Percentiles rank a stretch among this genome's conserved stretches.
These are phyloP conservation scores for Trichoderma sp. DNA, from an alignment of 2,329 filamentous ascomycete species.

Conservation along the genomic window DNA sequence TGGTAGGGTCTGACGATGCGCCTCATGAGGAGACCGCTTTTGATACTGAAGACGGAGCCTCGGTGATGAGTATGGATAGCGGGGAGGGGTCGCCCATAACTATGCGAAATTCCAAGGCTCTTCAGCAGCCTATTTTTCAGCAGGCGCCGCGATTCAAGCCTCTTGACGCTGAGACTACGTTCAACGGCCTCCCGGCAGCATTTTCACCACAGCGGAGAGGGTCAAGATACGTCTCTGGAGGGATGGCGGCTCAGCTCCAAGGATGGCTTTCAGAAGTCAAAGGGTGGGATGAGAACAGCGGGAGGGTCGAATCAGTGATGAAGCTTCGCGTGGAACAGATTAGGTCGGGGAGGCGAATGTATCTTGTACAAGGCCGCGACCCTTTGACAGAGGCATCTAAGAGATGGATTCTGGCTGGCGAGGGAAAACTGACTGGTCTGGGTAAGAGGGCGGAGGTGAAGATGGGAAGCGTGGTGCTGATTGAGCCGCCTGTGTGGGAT, in stretches of 20 bases:
- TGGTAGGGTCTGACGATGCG: constrained; percentile 16
- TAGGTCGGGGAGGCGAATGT: constrained; percentile 38
- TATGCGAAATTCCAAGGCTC: constrained; percentile 1
- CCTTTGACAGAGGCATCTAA: constrained; percentile 2
- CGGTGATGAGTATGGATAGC: neutral
- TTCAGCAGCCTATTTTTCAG: constrained; percentile 42
- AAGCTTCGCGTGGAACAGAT: constrained; percentile 36
- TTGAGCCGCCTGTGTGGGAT: constrained; percentile 44
- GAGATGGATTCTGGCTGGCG: constrained; percentile 41
- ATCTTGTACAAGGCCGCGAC: constrained; percentile 32
- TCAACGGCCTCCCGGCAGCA: constrained; percentile 30
- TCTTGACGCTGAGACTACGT: constrained; percentile 28
- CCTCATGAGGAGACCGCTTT: neutral
- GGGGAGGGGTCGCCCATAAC: neutral
- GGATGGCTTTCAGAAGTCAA: constrained; percentile 45
- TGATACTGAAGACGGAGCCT: neutral
- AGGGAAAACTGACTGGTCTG: constrained; percentile 41
- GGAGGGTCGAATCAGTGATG: constrained; percentile 24
- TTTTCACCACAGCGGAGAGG: constrained; percentile 43
- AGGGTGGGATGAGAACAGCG: constrained; percentile 33
- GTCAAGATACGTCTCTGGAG: constrained; percentile 38
- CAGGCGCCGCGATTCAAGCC: constrained; percentile 44
- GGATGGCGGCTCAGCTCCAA: constrained; percentile 43
- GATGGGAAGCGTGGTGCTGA: constrained; percentile 35
- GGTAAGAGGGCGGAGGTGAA: constrained; percentile 32